Base-by-base conservation (phyloP, 2,329 filamentous ascomycete genomes). In the Rasamsonia emersonii region DNA sequence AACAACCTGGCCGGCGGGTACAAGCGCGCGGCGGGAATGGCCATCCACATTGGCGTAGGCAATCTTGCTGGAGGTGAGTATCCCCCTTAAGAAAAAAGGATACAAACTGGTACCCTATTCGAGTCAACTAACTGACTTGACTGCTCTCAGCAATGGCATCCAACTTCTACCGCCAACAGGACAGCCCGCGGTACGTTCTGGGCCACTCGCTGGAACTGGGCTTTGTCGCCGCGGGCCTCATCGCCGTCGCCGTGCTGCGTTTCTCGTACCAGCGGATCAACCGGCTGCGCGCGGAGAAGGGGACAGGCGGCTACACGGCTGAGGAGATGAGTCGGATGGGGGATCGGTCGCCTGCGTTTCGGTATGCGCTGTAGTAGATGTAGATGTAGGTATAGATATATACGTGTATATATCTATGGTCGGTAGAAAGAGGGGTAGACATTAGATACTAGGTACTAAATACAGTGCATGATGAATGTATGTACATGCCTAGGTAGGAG, bases 151-250 rank as follows among this genome's bases (percentile, higher is more conserved):
- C 77, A 1, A 80, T 83, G 71, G 75, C 78, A 0, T 78, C 76
- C 4, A 84, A 84, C 46, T 82, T 84, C 45, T 85, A 84, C 45
- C 68, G 78, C 8, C 37, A 51, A 0, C 45, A 57, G 29, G 69
- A 73, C 40, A 53, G 58, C 2, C 70, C 70, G 0, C 57, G 59
- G 13, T 74, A 71, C 37, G 53, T 62, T 4, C 59, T 71, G 2
- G 70, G 69, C 0, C 69, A 73, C 42, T 57, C 62, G 2, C 50
- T 72, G 9, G 68, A 71, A 31, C 61, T 73, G 9, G 68, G 56
- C 0, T 71, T 73, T 30, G 62, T 68, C 14, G 47, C 55, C 3
- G 53, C 58, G 3, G 69, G 69, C 9, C 58, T 71, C 14, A 39
- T 65, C 18, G 65, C 65, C 1, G 49, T 64, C 11, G 39, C 65